Evolutionary conservation across 2,329 filamentous ascomycete species (phyloP), one percentile per base, ranked within the genome.

Genomic region (Colletotrichum graminicola): DNA sequence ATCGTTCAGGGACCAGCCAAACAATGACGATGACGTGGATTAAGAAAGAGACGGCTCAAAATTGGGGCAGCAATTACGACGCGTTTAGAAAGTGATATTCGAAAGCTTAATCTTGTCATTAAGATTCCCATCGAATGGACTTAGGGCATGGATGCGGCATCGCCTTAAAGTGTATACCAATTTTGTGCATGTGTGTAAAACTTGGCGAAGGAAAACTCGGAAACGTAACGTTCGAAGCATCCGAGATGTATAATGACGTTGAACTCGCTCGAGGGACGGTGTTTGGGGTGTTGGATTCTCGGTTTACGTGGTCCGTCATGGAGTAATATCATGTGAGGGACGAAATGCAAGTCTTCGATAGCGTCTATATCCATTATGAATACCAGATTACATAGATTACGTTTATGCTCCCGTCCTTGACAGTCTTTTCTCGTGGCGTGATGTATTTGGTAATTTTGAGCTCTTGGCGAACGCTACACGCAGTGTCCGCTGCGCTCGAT

Each of bases 21-120:
- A 59, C 8, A 69, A 68, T 16, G 72, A 73, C 26, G 72, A 73
- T 8, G 66, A 57, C 16, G 69, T 73, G 29, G 72, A 73, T 49
- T 73, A 47, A 73, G 18, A 45, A 39, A 57, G 41, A 64, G n/a
- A 4, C 29, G n/a, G 26, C 26, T 63, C 32, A 23, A 54, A 49
- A 49, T 32, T 2, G 10, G 34, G 26, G 43, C 11, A 45, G 10
- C 41, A 11, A n/a, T 23, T 26, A 47, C 51, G 45, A 49, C 10
- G 45, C 6, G 36, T 54, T 14, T 71, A 68, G 57, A 71, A 45
- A 72, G 59, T 47, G 66, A 72, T 64, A 72, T 72, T 23, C 54
- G 59, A 51, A 59, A 52, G 57, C 63, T 60, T 71, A 56, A 54
- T 59, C 43, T 71, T n/a, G 21, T 67, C 26, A 39, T 29, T 52